Evolutionary conservation across 305 asterid genomes (phyloP).

Genomic region (Salvia sclarea): DNA sequence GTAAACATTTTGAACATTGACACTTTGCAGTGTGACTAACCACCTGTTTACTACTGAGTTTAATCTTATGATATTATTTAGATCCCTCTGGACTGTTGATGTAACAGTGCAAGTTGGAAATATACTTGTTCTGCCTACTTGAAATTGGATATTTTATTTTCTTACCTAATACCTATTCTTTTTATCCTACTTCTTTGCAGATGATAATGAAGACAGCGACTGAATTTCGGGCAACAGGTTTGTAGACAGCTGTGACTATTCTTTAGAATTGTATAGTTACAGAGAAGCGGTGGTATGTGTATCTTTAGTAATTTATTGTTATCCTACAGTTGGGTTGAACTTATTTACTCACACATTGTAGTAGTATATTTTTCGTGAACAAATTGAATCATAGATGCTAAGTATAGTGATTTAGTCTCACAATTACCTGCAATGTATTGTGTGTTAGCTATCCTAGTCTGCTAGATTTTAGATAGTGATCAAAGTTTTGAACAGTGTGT

Average conservation of each 20-base stretch:
- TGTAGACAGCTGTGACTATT: constrained; percentile 34
- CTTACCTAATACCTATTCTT: background rate
- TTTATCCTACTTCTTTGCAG: constrained; percentile 43
- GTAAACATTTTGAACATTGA: background rate
- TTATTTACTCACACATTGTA: constrained; percentile 9
- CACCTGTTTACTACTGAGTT: constrained; percentile 11
- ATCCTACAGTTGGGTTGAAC: constrained; percentile 14
- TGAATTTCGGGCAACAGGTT: constrained; percentile 32
- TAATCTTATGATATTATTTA: background rate
- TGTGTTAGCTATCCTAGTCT: background rate
- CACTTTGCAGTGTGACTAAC: constrained; percentile 1
- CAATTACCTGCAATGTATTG: background rate
- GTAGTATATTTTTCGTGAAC: constrained; percentile 6
- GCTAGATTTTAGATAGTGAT: constrained; percentile 7
- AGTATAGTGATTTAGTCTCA: constrained; percentile 17
- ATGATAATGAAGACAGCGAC: constrained; percentile 61
- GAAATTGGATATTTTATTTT: constrained; percentile 11
- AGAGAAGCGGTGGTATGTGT: constrained; percentile 24
- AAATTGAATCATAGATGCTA: background rate
- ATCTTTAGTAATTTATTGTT: constrained; percentile 8
- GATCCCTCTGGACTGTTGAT: background rate
- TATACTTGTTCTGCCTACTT: background rate
- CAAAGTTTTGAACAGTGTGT: background rate
- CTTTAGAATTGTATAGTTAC: constrained; percentile 20
- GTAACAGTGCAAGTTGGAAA: background rate